Evolutionary conservation across 2,329 filamentous ascomycete species (phyloP).

Genomic region (Penicillium sp.): DNA sequence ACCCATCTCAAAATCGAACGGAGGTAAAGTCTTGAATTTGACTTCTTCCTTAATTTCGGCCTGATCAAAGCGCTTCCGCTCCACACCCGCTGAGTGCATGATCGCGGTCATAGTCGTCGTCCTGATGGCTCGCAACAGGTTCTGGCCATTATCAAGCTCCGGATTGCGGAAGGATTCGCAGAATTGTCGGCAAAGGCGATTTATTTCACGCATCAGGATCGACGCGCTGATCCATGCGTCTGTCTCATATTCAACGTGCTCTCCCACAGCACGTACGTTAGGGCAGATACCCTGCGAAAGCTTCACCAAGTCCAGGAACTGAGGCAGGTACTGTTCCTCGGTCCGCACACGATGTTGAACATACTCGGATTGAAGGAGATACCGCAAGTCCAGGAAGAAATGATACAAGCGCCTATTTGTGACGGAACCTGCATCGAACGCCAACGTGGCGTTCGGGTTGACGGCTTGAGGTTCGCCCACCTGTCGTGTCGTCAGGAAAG

Average conservation of each 20-base stretch:
- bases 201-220: conserved; percentile 91
- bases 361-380: conserved; percentile 83
- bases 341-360: conserved; percentile 82
- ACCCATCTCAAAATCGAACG: conserved; percentile 76
- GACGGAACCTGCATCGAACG: conserved; percentile 91
- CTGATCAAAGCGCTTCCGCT: conserved; percentile 80
- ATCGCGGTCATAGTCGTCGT: conserved; percentile 81
- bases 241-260: conserved; percentile 97
- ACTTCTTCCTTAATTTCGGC: conserved; percentile 87
- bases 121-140: conserved; percentile 69
- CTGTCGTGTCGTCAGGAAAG: conserved; percentile 93
- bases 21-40: conserved; percentile 74
- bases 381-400: conserved; percentile 93
- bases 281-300: conserved; percentile 96
- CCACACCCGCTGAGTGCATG: conserved; percentile 84
- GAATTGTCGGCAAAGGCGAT: conserved; percentile 85
- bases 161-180: conserved; percentile 80
- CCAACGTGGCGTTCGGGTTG: conserved; percentile 79
- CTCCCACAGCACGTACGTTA: conserved; percentile 86
- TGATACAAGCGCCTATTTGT: conserved; percentile 96
- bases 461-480: conserved; percentile 93
- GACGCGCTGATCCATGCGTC: conserved; percentile 98
- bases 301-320: conserved; percentile 94
- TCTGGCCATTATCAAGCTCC: conserved; percentile 64
- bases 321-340: conserved; percentile 84